A percentile compares a stretch with the other conserved stretches of the same genome.
Evolutionary conservation across 176 grass and related monocot genomes (phyloP).

Genomic region (Avena eriantha): DNA sequence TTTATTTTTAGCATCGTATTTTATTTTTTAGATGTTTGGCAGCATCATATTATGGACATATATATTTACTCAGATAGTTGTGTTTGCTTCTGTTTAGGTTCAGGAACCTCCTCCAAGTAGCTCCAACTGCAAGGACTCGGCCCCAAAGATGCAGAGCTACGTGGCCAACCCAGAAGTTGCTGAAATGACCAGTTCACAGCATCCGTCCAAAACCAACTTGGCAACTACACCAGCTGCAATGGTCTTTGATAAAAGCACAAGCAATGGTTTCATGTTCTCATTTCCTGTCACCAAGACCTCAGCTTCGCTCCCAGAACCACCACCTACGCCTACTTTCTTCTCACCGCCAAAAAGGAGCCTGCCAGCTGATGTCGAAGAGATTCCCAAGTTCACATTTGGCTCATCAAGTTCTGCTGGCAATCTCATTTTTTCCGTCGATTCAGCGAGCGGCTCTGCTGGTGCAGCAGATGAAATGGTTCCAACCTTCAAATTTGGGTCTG

Average conservation of each 20-base stretch:
- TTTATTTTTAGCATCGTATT: background rate
- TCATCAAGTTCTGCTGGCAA: background rate
- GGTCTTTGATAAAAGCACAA: conserved; percentile 33
- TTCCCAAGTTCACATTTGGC: conserved; percentile 54
- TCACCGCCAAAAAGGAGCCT: conserved; percentile 38
- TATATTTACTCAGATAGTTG: conserved; percentile 18
- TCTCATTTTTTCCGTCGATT: conserved; percentile 47
- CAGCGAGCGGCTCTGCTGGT: background rate
- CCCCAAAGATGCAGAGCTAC: background rate
- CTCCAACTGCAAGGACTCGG: background rate
- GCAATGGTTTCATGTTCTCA: conserved; percentile 48
- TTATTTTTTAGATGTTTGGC: background rate
- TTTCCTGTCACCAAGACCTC: conserved; percentile 55
- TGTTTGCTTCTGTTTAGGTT: conserved; percentile 36
- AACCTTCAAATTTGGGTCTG: conserved; percentile 60
- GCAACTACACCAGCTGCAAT: background rate
- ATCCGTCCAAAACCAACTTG: conserved; percentile 11
- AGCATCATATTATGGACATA: background rate
- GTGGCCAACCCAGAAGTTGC: conserved; percentile 6
- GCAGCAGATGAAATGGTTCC: conserved; percentile 21
- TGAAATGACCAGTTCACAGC: conserved; percentile 12
- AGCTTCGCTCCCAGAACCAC: conserved; percentile 42
- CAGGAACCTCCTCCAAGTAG: conserved; percentile 32
- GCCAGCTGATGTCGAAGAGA: conserved; percentile 17
- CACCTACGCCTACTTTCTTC: conserved; percentile 55